phyloP scores from a whole-genome alignment of 306 rosid genomes.

The Neltuma alba region DNA sequence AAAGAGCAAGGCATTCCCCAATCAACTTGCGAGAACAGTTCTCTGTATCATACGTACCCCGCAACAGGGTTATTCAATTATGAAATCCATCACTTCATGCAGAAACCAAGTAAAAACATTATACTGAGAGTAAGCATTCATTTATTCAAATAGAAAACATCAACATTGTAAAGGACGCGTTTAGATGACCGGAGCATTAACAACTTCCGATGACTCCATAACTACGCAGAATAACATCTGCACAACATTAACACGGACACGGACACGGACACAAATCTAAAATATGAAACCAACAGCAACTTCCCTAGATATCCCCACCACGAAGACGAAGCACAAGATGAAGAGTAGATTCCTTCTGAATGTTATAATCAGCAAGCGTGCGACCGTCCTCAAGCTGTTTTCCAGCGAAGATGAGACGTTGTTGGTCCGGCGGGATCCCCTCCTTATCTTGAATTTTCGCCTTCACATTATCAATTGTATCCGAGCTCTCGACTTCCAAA shows the following conservation, averaged over 20 bases:
- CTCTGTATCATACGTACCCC: not conserved
- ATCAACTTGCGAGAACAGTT: not conserved
- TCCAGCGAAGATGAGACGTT: slow-evolving; percentile 52
- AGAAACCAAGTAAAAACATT: not conserved
- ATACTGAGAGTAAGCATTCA: not conserved
- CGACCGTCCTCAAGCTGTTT: slow-evolving; percentile 54
- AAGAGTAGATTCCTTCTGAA: slow-evolving; percentile 56
- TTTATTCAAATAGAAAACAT: not conserved
- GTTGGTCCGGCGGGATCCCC: slow-evolving; percentile 47
- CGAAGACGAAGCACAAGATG: slow-evolving; percentile 55
- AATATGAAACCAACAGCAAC: not conserved
- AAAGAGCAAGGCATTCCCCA: not conserved
- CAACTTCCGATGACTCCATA: not conserved
- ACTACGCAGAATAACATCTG: not conserved
- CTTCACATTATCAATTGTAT: slow-evolving; percentile 2
- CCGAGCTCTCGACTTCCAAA: slow-evolving; percentile 36
- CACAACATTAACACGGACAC: not conserved
- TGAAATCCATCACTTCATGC: not conserved
- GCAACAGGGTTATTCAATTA: not conserved
- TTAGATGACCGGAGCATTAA: not conserved
- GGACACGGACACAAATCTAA: not conserved
- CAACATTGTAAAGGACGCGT: not conserved
- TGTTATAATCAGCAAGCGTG: slow-evolving; percentile 56
- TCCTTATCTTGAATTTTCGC: slow-evolving; percentile 50
- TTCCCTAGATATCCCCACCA: slow-evolving; percentile 41